Conservation (phyloP, 129 eudicot species). For the Sambucus nigra region DNA sequence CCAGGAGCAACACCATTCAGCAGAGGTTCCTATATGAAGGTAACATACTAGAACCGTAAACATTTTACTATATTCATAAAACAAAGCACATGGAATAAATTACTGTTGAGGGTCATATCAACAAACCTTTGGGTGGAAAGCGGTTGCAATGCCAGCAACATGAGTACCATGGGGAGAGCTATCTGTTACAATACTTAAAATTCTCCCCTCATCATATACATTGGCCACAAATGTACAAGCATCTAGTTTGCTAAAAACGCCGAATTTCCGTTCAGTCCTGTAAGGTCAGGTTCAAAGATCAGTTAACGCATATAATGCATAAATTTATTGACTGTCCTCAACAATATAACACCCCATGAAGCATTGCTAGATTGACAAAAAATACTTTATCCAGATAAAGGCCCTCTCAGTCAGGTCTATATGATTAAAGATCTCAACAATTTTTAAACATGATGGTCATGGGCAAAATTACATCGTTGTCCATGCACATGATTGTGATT, state of each 20-base stretch:
- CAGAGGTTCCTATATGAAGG: conserved; percentile 61
- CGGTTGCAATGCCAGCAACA: conserved; percentile 96
- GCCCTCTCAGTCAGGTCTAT: too few relatives aligned
- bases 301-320: conserved; percentile 11
- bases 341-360: too few relatives aligned
- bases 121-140: conserved; percentile 76
- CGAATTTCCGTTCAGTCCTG: conserved; percentile 85
- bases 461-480: too few relatives aligned
- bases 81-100: conserved; percentile 1
- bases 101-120: conserved; percentile 2
- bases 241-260: conserved; percentile 87
- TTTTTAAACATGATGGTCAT: too few relatives aligned
- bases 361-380: too few relatives aligned
- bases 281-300: conserved; percentile 11
- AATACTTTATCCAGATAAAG: too few relatives aligned
- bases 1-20: conserved; percentile 99
- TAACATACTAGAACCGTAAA: conserved; percentile 3
- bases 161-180: conserved; percentile 98
- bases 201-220: conserved; percentile 76
- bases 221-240: conserved; percentile 83
- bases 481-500: too few relatives aligned
- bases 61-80: neutral
- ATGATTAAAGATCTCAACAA: too few relatives aligned
- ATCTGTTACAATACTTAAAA: conserved; percentile 91
- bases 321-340: too few relatives aligned